phyloP scores from a whole-genome alignment of 176 grass and related monocot genomes.

The Secale cereale region DNA sequence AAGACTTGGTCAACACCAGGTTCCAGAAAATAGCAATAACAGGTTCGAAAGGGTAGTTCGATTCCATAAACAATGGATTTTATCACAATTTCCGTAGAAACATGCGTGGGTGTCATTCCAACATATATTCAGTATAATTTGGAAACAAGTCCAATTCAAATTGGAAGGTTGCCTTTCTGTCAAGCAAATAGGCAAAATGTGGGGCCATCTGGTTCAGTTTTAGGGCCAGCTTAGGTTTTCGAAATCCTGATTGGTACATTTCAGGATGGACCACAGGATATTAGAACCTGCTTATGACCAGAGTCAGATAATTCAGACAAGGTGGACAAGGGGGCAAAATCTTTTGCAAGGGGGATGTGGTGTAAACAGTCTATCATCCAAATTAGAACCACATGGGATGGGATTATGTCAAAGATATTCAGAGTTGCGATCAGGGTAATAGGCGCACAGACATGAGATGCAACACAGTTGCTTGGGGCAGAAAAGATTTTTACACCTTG shows the following conservation, averaged over 20 bases:
- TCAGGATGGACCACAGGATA: neutral
- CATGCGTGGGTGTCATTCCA: neutral
- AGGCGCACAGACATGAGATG: neutral
- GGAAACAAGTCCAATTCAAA: neutral
- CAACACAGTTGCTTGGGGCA: neutral
- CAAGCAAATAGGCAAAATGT: neutral
- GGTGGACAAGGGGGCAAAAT: neutral
- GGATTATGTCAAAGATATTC: neutral
- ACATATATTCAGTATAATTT: neutral
- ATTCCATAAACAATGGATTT: neutral
- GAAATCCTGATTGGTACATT: neutral
- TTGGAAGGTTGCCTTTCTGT: neutral
- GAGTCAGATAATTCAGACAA: neutral
- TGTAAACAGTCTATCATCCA: neutral
- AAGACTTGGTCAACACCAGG: neutral
- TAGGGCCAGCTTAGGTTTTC: neutral
- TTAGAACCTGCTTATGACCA: neutral
- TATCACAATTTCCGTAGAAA: neutral
- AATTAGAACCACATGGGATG: neutral
- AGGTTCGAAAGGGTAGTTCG: neutral
- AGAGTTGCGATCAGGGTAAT: neutral
- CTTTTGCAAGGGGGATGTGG: neutral
- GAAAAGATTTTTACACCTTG: neutral
- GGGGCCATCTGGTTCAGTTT: neutral
- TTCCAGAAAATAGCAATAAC: slow-evolving; percentile 5